These are phyloP conservation scores for Tulasnella sp. DNA, from an alignment of 768 basidiomycete species.

Conservation along the genomic window DNA sequence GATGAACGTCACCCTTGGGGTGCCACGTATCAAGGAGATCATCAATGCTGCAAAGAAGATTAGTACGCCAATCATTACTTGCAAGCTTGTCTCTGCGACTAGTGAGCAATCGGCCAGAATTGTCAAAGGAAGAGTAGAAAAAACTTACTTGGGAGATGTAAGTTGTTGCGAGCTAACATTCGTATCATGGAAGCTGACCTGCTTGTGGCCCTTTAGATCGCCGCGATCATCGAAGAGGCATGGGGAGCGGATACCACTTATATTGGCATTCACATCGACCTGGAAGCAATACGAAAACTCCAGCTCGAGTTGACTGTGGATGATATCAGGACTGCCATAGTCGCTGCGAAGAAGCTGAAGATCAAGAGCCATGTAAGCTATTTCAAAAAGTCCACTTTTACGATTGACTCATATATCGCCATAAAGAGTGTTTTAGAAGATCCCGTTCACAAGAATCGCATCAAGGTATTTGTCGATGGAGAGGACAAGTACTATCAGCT, in stretches of 20 bases:
- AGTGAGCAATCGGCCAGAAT: constrained; percentile 94
- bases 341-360: constrained; percentile 77
- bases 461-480: constrained; percentile 30
- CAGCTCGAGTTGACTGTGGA: constrained; percentile 90
- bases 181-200: neutral
- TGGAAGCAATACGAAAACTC: constrained; percentile 72
- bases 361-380: constrained; percentile 64
- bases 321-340: constrained; percentile 86
- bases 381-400: neutral
- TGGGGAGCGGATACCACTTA: constrained; percentile 91
- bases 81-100: constrained; percentile 70
- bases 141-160: constrained; percentile 88
- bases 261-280: constrained; percentile 84
- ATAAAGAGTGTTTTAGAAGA: constrained; percentile 9
- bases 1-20: constrained; percentile 98
- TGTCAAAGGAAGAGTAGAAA: constrained; percentile 91
- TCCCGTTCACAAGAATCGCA: constrained; percentile 23
- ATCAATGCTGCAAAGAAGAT: constrained; percentile 98
- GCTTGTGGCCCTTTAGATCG: constrained; percentile 41
- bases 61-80: constrained; percentile 96
- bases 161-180: constrained; percentile 20
- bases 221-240: constrained; percentile 86
- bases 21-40: constrained; percentile 99
- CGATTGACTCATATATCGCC: neutral
- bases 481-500: constrained; percentile 35